Percentiles rank a stretch among this genome's conserved stretches.
These are phyloP conservation scores for Mycena pura DNA, from an alignment of 768 basidiomycete species.

Conservation along the genomic window DNA sequence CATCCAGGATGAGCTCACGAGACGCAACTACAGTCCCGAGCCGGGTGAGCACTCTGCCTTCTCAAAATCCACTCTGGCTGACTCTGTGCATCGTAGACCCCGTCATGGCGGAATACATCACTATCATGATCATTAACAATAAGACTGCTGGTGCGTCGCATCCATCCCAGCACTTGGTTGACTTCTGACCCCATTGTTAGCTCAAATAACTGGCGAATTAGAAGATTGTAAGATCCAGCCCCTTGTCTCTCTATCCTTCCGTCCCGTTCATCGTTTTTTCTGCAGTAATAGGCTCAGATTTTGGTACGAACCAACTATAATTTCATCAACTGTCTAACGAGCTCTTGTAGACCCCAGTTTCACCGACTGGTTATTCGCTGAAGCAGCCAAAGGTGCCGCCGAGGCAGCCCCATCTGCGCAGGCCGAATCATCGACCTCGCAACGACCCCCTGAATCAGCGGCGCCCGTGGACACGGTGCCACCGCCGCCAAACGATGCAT, in stretches of 20 bases:
- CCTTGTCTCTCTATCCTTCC: slow-evolving; percentile 5
- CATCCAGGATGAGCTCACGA: slow-evolving; percentile 82
- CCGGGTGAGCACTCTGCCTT: slow-evolving; percentile 60
- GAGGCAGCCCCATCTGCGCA: slow-evolving; percentile 53
- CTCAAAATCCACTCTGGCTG: slow-evolving; percentile 10
- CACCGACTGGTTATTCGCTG: slow-evolving; percentile 87
- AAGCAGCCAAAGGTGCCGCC: slow-evolving; percentile 73
- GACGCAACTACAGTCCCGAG: slow-evolving; percentile 75
- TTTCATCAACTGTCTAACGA: slow-evolving; percentile 23
- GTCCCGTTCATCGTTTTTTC: neutral
- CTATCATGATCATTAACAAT: slow-evolving; percentile 94
- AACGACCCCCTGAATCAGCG: slow-evolving; percentile 36
- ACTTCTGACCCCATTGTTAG: slow-evolving; percentile 44
- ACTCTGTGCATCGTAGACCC: slow-evolving; percentile 57
- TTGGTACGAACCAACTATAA: slow-evolving; percentile 54
- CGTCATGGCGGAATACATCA: slow-evolving; percentile 94
- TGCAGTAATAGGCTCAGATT: slow-evolving; percentile 79
- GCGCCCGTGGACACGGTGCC: slow-evolving; percentile 20
- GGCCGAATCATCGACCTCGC: slow-evolving; percentile 42
- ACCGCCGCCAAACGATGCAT: slow-evolving; percentile 29
- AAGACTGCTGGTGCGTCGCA: slow-evolving; percentile 73
- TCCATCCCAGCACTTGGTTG: neutral
- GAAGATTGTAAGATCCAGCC: slow-evolving; percentile 68
- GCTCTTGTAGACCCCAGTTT: slow-evolving; percentile 70
- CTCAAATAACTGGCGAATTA: slow-evolving; percentile 87